Base-by-base conservation (phyloP, 306 rosid species). In the Alnus rubra region DNA sequence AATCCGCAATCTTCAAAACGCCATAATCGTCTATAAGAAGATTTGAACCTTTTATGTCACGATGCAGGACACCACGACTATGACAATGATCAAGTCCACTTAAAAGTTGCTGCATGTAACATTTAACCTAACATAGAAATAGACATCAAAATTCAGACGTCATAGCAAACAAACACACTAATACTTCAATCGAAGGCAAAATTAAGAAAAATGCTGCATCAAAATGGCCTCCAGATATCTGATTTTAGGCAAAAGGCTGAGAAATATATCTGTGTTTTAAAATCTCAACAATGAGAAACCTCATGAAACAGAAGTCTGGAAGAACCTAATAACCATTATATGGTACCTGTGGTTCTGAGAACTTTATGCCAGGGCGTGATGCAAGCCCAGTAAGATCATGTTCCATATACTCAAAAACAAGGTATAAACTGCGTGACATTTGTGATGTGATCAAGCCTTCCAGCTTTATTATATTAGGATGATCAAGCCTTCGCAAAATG, bases 1-100 rank as follows among this genome's bases (percentile, higher is more conserved):
- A 92, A 88, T 94, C 98, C 48, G 97, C 97, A 74, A 94, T 94
- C 88, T 94, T 94, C 83, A 94, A 88, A 82, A 84, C 74, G 75
- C 98, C 98, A 76, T 80, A 85, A 56, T 91, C 83, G 81, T 92
- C 92, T 54, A 94, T 74, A 42, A 94, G 97, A 82, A 94, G 98
- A 88, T 94, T 94, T 71, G 98, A 91, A 47, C 98, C 97, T 91
- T 94, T 94, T 88, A 94, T 94, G 86, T 94, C 98, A 50, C 98
- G 98, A 71, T 94, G 98, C 89, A 94, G 85, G 75, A 94, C 86
- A 77, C 98, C 98, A 15, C 76, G 91, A 63, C 89, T 87, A 80
- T 94, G 98, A 80, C 97, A 94, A 86, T 94, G 92, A 71, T 92
- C 83, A 78, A 94, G 88, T 64, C 97, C 98, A 69, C 92, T 89